Conservation (phyloP, 2,329 filamentous ascomycete species). For the Sporothrix dimorphospora region DNA sequence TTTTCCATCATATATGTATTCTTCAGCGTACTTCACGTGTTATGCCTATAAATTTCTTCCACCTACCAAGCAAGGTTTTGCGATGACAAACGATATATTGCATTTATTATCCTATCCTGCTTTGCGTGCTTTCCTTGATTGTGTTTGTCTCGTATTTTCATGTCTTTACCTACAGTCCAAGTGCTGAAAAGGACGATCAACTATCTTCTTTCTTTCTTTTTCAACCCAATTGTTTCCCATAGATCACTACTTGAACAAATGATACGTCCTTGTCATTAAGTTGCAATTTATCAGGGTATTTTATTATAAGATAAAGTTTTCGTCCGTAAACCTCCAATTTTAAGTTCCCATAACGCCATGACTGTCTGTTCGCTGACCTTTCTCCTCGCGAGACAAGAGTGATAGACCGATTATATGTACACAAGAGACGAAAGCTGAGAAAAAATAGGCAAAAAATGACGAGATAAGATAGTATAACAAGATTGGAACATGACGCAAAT, state of each 20-base stretch:
- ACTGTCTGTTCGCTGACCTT: not conserved
- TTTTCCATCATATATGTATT: not conserved
- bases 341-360: not conserved
- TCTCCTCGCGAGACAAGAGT: not conserved
- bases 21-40: not conserved
- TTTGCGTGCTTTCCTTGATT: not conserved
- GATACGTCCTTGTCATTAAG: not conserved
- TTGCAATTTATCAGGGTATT: conserved; percentile 7
- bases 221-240: not conserved
- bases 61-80: not conserved
- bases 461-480: not conserved
- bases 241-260: not conserved
- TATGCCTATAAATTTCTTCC: not conserved
- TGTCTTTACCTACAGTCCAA: no score
- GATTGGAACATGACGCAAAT: not conserved
- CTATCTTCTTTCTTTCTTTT: not conserved
- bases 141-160: not conserved
- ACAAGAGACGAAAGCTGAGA: not conserved
- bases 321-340: not conserved
- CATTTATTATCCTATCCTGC: not conserved
- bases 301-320: conserved; percentile 6
- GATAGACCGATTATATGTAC: conserved; percentile 15
- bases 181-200: no score
- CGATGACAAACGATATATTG: not conserved
- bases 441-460: not conserved